Evolutionary conservation across 192 early-diverging fungal species (phyloP), one percentile per base, ranked within the genome.

Genomic region (Coemansia sp.): DNA sequence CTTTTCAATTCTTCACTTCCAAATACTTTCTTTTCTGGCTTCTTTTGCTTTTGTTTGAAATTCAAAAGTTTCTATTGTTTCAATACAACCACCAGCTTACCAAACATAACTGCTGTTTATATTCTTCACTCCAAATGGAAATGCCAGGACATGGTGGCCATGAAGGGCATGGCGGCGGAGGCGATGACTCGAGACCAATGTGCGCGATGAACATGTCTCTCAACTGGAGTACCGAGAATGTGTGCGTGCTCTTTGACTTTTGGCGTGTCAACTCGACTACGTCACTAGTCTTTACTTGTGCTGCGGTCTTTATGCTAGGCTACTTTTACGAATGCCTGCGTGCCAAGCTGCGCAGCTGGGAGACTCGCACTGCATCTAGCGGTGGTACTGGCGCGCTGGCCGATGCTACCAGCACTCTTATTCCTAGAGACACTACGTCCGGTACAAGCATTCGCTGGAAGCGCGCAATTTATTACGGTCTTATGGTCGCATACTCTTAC

Each of bases 171-270:
- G 84, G 73, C 23, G 82, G 71, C 15, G 63, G 62, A 16, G 74
- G 64, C 20, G 73, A 67, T 20, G 74, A 63, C 33, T 61, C 71
- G 26, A 69, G 43, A 18, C 74, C 71, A 43, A 83, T 83, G 84
- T 86, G 85, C 18, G 77, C 74, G 37, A 86, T 86, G 85, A 85
- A 86, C 68, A 93, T 93, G 91, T 62, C 89, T 1, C 86, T 93
- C 66, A 93, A 91, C 70, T 93, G 89, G 90, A 75, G 84, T 59
- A 87, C 85, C 3, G 78, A 90, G 61, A 87, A 91, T 72, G 85
- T 89, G 3, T 93, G 91, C 45, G 83, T 93, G n/a, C 73, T 93
- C 20, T 91, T 91, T 68, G 80, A 85, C 66, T 91, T 85, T 66
- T 93, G 89, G 91, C 87, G 84, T 57, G 84, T 91, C 59, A 77